Evolutionary conservation across 768 basidiomycete genomes (phyloP), one percentile per base, ranked within the genome.

Genomic region (Amyloporia xantha): DNA sequence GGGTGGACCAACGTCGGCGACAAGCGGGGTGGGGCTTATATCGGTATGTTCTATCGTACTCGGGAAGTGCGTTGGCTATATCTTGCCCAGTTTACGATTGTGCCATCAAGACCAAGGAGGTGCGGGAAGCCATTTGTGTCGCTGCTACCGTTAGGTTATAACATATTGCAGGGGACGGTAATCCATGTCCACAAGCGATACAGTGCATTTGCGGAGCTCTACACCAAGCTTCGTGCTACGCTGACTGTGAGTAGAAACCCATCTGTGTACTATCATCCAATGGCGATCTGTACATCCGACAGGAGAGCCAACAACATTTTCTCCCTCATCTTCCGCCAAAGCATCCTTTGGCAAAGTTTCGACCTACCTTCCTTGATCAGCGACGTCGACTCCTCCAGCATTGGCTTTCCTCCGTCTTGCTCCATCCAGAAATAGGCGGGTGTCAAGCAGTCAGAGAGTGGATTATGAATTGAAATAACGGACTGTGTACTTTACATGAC

Each of bases 1-100:
- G 86, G 84, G 0, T 87, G 85, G 85, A 82, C 79, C 15, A 79
- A 72, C 53, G 85, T 88, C 5, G 84, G 84, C 1, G 85, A 86
- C 55, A 72, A 71, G 35, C 69, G 71, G 0, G 76, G 77, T n/a
- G 74, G 76, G 0, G 84, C 81, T 0, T 87, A 86, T 58, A 69
- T 85, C 44, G 82, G 82, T 84, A 47, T 47, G 75, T 63, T 51
- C 28, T 6, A 41, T 47, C 21, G n/a, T 37, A 10, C 11, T 19
- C 26, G 24, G 21, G 4, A 41, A 33, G 19, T 20, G 24, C 21
- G 6, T 36, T 4, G 13, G 26, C 15, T 19, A 30, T 44, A 26
- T 30, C 7, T 5, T 20, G 9, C 23, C 5, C 47, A 76, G 84
- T 85, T 9, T 87, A 85, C 57, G 84, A 86, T 53, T 83, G 81